Conservation (phyloP, 495 filamentous ascomycete genomes). For the Xylaria longipes region DNA sequence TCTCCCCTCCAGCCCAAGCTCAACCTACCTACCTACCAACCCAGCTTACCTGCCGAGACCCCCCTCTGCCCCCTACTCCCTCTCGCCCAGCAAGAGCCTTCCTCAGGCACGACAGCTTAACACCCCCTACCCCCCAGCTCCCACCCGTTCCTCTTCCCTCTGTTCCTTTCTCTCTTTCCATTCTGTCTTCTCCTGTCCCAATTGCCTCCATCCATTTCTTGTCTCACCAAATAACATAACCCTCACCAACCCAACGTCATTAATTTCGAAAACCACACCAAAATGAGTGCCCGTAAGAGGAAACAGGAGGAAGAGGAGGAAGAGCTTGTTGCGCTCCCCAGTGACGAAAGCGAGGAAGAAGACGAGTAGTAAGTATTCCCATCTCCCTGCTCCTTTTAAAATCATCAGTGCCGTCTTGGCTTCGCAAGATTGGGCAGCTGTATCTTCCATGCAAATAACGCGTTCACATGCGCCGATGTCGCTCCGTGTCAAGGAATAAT, state of each 20-base stretch:
- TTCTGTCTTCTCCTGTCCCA: constrained; percentile 34
- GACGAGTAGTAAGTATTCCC: constrained; percentile 57
- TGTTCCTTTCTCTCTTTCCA: constrained; percentile 32
- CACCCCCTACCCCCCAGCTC: constrained; percentile 42
- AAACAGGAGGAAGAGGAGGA: constrained; percentile 58
- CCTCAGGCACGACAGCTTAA: constrained; percentile 36
- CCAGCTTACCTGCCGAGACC: constrained; percentile 38
- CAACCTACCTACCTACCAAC: constrained; percentile 19
- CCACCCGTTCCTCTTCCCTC: constrained; percentile 33
- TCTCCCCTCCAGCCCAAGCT: constrained; percentile 20
- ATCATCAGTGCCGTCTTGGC: constrained; percentile 6
- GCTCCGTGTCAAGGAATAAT: neutral
- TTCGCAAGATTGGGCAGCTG: neutral
- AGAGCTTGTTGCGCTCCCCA: constrained; percentile 59
- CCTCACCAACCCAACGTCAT: constrained; percentile 36
- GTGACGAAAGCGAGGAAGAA: constrained; percentile 55
- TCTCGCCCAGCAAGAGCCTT: constrained; percentile 37
- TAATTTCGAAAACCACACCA: constrained; percentile 29
- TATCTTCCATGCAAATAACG: constrained; percentile 27
- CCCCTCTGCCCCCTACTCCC: constrained; percentile 35
- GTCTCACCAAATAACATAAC: constrained; percentile 22
- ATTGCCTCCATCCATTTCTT: constrained; percentile 29
- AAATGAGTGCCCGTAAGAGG: constrained; percentile 57
- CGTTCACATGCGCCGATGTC: constrained; percentile 30
- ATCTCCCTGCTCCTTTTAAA: constrained; percentile 19